These are phyloP conservation scores for Plantago coronopus DNA, from an alignment of 305 asterid genomes.

Conservation along the genomic window DNA sequence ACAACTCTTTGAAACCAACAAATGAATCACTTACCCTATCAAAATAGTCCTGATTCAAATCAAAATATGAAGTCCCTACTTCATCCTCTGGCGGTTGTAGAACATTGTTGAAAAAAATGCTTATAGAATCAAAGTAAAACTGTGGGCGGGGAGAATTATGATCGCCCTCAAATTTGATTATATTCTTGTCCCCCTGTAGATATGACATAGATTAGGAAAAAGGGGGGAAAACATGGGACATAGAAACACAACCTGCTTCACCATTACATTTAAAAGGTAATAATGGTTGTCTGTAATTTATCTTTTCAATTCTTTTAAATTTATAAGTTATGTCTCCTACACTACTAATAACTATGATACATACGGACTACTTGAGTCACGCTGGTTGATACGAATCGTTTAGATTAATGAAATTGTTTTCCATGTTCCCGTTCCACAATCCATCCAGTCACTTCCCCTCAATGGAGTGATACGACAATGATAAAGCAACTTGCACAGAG, in stretches of 20 bases:
- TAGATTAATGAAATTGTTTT: neutral
- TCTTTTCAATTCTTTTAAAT: neutral
- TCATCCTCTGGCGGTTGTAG: slow-evolving; percentile 71
- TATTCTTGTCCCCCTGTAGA: slow-evolving; percentile 77
- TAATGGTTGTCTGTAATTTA: no score
- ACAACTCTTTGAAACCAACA: slow-evolving; percentile 2
- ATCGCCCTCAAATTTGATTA: slow-evolving; percentile 89
- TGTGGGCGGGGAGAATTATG: slow-evolving; percentile 96
- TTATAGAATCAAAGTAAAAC: slow-evolving; percentile 84
- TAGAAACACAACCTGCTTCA: neutral
- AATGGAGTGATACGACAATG: neutral
- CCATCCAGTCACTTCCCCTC: neutral
- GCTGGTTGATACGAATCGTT: neutral
- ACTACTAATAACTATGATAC: neutral
- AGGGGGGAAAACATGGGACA: slow-evolving; percentile 13
- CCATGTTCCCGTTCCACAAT: neutral
- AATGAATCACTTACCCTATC: slow-evolving; percentile 44
- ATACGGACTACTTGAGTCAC: neutral
- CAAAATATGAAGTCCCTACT: slow-evolving; percentile 48
- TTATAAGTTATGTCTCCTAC: neutral
- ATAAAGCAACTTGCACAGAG: neutral
- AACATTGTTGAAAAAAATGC: slow-evolving; percentile 85
- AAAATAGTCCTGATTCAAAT: slow-evolving; percentile 45
- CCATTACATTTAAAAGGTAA: no score
- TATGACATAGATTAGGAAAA: slow-evolving; percentile 3